Evolutionary conservation across 139 green algal genomes (phyloP).

Genomic region (Chlorella sp.): DNA sequence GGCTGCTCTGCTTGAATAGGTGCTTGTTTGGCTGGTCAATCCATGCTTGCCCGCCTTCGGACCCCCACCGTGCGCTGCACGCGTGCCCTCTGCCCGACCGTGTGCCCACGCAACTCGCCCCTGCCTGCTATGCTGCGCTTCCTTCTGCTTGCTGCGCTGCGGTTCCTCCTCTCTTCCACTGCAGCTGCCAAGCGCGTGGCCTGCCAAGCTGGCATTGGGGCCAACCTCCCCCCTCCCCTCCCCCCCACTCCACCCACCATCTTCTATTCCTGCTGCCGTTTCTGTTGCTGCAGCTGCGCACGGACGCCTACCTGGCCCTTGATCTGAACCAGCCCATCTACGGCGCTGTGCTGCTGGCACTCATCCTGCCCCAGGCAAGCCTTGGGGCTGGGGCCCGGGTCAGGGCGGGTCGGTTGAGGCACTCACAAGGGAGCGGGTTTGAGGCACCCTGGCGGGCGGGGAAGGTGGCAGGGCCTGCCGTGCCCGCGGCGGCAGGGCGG

Average conservation of each 20-base stretch:
- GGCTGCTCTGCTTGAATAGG: too few relatives aligned
- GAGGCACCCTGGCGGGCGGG: too few relatives aligned
- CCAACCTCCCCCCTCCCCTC: constrained; percentile 81
- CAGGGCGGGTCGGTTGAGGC: neutral
- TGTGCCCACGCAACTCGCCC: neutral
- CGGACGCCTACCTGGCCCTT: constrained; percentile 87
- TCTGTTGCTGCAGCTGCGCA: constrained; percentile 48
- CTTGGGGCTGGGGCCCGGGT: neutral
- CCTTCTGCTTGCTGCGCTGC: too few relatives aligned
- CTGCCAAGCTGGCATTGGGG: constrained; percentile 84
- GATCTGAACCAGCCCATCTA: constrained; percentile 89
- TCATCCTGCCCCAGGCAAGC: constrained; percentile 91
- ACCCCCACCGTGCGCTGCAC: too few relatives aligned
- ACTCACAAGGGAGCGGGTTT: neutral
- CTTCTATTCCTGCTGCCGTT: neutral
- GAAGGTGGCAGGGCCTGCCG: too few relatives aligned
- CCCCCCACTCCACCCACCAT: neutral
- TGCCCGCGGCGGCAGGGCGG: too few relatives aligned
- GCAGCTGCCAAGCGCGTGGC: constrained; percentile 71
- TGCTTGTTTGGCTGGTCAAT: too few relatives aligned
- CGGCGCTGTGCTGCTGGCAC: constrained; percentile 85
- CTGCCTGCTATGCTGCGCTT: too few relatives aligned
- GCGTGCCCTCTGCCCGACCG: too few relatives aligned
- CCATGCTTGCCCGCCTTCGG: too few relatives aligned
- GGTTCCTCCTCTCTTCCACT: neutral